Percentiles rank a stretch among this genome's conserved stretches.
phyloP scores from a whole-genome alignment of 192 early-diverging fungal species.

The Podila verticillata region DNA sequence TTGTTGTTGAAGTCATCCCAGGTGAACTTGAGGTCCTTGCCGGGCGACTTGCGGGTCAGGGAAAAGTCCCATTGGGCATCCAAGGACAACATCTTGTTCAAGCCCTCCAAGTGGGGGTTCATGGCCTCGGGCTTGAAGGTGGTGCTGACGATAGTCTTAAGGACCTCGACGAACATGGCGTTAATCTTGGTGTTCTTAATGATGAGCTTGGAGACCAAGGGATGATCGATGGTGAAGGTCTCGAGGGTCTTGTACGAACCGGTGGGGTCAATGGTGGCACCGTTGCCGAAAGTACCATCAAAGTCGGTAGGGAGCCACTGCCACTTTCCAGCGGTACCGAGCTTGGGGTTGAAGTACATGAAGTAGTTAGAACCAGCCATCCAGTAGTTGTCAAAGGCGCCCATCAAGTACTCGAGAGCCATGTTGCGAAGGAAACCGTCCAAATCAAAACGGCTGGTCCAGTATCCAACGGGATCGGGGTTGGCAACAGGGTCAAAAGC shows the following conservation, averaged over 20 bases:
- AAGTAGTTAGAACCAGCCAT: constrained; percentile 56
- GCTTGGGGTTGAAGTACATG: constrained; percentile 54
- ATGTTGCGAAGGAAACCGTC: constrained; percentile 61
- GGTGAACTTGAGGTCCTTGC: constrained; percentile 31
- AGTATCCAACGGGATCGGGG: constrained; percentile 30
- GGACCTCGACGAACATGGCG: constrained; percentile 26
- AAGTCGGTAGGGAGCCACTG: constrained; percentile 58
- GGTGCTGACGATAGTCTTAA: constrained; percentile 46
- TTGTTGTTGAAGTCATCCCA: constrained; percentile 48
- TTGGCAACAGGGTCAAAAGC: constrained; percentile 24
- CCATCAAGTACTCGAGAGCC: constrained; percentile 60
- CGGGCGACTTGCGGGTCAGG: constrained; percentile 30
- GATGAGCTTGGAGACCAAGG: constrained; percentile 53
- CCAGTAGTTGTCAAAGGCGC: constrained; percentile 61
- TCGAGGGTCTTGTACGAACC: constrained; percentile 44
- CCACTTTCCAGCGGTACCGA: constrained; percentile 41
- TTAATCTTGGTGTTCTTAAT: constrained; percentile 44
- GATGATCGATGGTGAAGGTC: constrained; percentile 31
- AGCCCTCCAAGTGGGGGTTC: constrained; percentile 36
- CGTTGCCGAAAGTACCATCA: constrained; percentile 58
- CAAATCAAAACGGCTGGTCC: constrained; percentile 46
- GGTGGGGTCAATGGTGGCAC: constrained; percentile 22
- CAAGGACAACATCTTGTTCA: constrained; percentile 51
- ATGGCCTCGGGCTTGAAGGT: constrained; percentile 49
- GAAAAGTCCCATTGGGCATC: constrained; percentile 53